Evolutionary conservation across 768 basidiomycete genomes (phyloP), one percentile per base, ranked within the genome.

Genomic region (Pisolithus microcarpus): DNA sequence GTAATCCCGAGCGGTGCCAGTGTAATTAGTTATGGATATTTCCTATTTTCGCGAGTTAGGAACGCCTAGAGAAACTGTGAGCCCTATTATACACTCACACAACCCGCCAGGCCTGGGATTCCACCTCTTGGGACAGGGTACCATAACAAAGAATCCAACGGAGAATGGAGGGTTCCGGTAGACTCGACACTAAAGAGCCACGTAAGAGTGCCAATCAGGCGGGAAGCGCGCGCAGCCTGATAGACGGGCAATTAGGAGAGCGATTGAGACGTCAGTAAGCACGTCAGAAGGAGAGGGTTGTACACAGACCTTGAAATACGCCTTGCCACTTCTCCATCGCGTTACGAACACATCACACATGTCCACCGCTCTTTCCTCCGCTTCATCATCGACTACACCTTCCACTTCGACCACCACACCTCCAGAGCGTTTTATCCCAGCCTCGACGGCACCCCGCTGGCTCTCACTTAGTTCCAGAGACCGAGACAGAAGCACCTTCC

Each of bases 11-110:
- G 87, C 77, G 36, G 84, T 81, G 2, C 93, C 92, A 0, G 88
- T 87, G 63, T 93, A 95, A 61, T 94, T 94, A 0, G 91, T 91
- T 1, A 95, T 74, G 0, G 91, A 88, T 49, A 95, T 82, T 56
- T 80, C 75, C 87, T 91, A 53, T 1, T 46, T 54, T 23, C 13
- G 7, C 2, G 43, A 31, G 26, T 47, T 16, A 47, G 46, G 31
- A 37, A 51, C 24, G 34, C 19, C 3, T 49, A 8, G 45, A 34
- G 13, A 34, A 13, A 49, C 3, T n/a, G 19, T 26, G 55, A 5
- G 36, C 42, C 31, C 7, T 23, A 19, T 37, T 28, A n/a, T 30
- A 59, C 1, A 70, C 85, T 43, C 56, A 91, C 89, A 65, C 84
- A 80, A 1, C 65, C 65, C 0, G 69, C 61, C 49, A 92, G 86